Evolutionary conservation across 768 basidiomycete genomes (phyloP), one percentile per base, ranked within the genome.

Genomic region (Clathrus columnatus): DNA sequence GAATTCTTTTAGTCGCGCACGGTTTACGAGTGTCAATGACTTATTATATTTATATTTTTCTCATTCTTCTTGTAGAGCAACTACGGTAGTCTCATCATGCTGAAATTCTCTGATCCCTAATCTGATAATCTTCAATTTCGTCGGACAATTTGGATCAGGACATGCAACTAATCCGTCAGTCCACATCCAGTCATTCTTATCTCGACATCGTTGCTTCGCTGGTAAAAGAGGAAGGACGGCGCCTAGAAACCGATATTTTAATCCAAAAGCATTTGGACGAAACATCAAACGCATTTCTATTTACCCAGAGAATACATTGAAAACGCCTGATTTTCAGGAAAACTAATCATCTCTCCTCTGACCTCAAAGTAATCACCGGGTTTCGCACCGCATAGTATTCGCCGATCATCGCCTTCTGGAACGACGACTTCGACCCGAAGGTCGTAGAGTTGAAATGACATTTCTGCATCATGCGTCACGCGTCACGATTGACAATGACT

Each of bases 291-390:
- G 20, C n/a, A n/a, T n/a, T n/a, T 7, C 3, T 32, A 59, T 68
- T 4, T 57, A 82, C 84, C 71, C 7, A 84, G 68, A 0, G 83
- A 85, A 61, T 84, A 85, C 49, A 86, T 82, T 1, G 84, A 84
- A 61, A 85, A 75, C 1, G 82, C 84, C 62, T 84, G 83, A 0
- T 72, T 76, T 0, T 77, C 74, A 4, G 84, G 84, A 1, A 85
- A 72, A 60, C 73, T 62, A 24, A 85, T 60, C 77, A 83, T 80
- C 64, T 85, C 84, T 1, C 83, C 84, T 58, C 81, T 69, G 4
- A 86, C 69, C 0, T 69, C 75, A 62, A 86, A 84, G 64, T 79
- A 64, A 62, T 86, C 84, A 1, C 83, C 83, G 2, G 70, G 66
- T 59, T 81, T 82, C 7, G 83, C 83, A 1, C 84, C 82, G 56